A percentile compares a stretch with the other conserved stretches of the same genome.
Evolutionary conservation across 75 land plant species (phyloP).

Genomic region (Cupressus sempervirens): DNA sequence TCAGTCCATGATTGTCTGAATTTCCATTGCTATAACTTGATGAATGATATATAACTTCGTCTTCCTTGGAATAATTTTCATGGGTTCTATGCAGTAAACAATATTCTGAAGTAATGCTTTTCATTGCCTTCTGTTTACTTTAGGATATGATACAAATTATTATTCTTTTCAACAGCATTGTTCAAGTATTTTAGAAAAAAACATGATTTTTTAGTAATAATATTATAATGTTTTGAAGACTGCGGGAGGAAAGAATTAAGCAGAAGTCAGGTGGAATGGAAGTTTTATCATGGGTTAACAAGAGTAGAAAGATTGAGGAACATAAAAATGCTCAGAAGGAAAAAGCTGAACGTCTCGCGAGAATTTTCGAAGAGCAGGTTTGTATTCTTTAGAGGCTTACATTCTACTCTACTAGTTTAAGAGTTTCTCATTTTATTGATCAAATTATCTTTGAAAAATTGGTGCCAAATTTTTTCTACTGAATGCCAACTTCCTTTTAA

Average conservation of each 20-base stretch:
- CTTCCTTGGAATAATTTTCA: too few species aligned
- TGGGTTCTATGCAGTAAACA: too few species aligned
- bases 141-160: too few species aligned
- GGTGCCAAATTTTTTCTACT: too few species aligned
- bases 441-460: too few species aligned
- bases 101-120: too few species aligned
- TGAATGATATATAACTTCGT: too few species aligned
- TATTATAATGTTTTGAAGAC: conserved; percentile 20
- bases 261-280: conserved; percentile 58
- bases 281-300: too few species aligned
- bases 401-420: neutral
- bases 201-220: neutral
- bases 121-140: too few species aligned
- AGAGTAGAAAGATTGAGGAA: conserved; percentile 72
- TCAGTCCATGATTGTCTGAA: neutral
- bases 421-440: too few species aligned
- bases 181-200: neutral
- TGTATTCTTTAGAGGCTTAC: neutral
- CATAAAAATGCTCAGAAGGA: conserved; percentile 58
- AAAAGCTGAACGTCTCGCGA: conserved; percentile 65
- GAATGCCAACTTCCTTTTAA: too few species aligned
- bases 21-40: neutral
- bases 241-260: conserved; percentile 53
- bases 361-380: conserved; percentile 79
- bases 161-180: neutral